These are phyloP conservation scores for Dendrocalamus latiflorus DNA, from an alignment of 202 grass and related monocot species.

Conservation along the genomic window DNA sequence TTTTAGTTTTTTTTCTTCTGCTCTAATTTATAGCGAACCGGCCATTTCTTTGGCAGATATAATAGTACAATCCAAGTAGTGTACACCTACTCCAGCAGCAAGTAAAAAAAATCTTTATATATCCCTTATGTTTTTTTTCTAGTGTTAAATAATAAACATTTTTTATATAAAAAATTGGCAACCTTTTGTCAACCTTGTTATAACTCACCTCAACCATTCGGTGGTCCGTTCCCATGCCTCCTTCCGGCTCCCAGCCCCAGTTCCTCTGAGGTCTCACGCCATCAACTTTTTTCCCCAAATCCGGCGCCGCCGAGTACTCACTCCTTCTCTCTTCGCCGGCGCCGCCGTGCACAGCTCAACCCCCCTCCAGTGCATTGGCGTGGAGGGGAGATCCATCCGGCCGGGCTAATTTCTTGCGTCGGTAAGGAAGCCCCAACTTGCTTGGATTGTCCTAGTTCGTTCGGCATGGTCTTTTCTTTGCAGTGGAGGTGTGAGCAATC, in stretches of 20 bases:
- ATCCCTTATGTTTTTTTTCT: background rate
- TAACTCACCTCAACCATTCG: background rate
- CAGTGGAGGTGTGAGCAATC: background rate
- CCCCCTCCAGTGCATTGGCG: background rate
- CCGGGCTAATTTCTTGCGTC: background rate
- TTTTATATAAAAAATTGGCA: no score
- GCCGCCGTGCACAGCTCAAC: background rate
- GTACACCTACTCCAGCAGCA: no score
- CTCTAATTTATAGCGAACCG: background rate
- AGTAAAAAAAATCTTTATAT: background rate
- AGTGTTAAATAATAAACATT: background rate
- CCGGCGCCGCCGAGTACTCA: background rate
- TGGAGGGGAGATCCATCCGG: background rate
- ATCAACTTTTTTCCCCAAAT: background rate
- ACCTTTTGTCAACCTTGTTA: background rate
- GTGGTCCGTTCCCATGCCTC: slow-evolving; percentile 1
- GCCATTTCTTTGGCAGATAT: background rate
- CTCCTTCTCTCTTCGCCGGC: background rate
- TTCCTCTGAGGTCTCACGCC: background rate
- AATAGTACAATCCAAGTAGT: background rate
- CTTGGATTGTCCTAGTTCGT: background rate
- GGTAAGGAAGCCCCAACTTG: background rate
- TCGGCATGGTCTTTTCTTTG: background rate
- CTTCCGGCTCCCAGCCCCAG: background rate
- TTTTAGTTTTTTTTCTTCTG: background rate